Conservation (phyloP, 768 basidiomycete species). For the Tylopilus rubrobrunneus region DNA sequence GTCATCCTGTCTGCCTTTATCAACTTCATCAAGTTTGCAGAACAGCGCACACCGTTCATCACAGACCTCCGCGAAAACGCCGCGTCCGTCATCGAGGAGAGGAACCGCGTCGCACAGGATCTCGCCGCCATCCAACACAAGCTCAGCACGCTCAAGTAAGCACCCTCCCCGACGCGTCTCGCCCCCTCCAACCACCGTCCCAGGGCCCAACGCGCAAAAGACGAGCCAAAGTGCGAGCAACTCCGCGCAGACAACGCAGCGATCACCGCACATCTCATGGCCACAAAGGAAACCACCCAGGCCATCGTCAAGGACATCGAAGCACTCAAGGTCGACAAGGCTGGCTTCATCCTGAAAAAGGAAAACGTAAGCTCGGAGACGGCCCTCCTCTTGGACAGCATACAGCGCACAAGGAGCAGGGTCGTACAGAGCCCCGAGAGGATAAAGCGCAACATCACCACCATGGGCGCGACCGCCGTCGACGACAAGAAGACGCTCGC, state of each 20-base stretch:
- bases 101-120: conserved; percentile 53
- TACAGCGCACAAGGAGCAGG: conserved; percentile 61
- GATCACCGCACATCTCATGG: conserved; percentile 61
- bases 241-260: conserved; percentile 57
- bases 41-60: conserved; percentile 63
- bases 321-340: conserved; percentile 68
- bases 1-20: conserved; percentile 82
- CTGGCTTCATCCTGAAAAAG: conserved; percentile 60
- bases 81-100: conserved; percentile 52
- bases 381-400: conserved; percentile 53
- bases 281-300: conserved; percentile 63
- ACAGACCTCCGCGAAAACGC: conserved; percentile 60
- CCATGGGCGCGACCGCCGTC: conserved; percentile 63
- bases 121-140: conserved; percentile 47
- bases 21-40: conserved; percentile 90
- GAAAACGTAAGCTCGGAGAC: conserved; percentile 63
- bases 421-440: conserved; percentile 92
- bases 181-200: background rate
- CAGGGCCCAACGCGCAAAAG: conserved; percentile 62
- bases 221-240: conserved; percentile 64
- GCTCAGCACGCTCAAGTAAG: conserved; percentile 56
- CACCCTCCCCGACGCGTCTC: background rate
- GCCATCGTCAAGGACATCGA: conserved; percentile 63
- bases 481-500: conserved; percentile 70
- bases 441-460: conserved; percentile 74